Evolutionary conservation across 495 filamentous ascomycete species (phyloP), one percentile per base, ranked within the genome.

Genomic region (Durotheca rogersii): DNA sequence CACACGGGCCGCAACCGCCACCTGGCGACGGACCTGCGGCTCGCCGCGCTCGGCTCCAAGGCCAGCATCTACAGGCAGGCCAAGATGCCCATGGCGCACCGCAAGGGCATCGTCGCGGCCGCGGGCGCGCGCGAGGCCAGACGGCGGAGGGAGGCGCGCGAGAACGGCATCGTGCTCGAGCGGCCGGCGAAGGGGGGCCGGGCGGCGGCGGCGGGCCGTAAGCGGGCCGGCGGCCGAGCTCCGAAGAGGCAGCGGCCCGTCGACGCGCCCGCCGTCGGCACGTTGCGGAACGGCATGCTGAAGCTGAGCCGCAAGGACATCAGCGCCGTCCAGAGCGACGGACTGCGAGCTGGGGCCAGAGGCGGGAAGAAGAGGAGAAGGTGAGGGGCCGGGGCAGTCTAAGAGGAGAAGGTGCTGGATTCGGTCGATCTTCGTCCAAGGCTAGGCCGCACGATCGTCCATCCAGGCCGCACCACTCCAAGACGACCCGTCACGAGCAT

Each of bases 101-200:
- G 87, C 40, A 87, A 83, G 66, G 90, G 90, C 5, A 96, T 96
- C 47, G 69, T 74, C 7, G 76, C 79, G 2, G 86, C 87, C 46
- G 78, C 80, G 2, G 70, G 60, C 9, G 67, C 71, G 29, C 81
- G 79, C 45, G 91, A 97, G 60, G 75, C 79, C 1, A 86, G 74
- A 62, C 71, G 93, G 25, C 71, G 93, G 21, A 73, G 69, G 20
- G 88, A 95, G 58, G 93, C 93, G 5, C 81, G 78, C 56, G 90
- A 96, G 70, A 94, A 90, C 53, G 93, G 93, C 5, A 85, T 97
- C 49, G 81, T 97, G 45, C 73, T 98, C 2, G 93, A 97, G 72
- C 83, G 81, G 51, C 78, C 76, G 14, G 47, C n/a, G n/a, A n/a
- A n/a, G n/a, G n/a, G n/a, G n/a, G n/a, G n/a, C n/a, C n/a, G n/a